Base-by-base conservation (phyloP, 176 grass and related monocot species). In the Ananas comosus region DNA sequence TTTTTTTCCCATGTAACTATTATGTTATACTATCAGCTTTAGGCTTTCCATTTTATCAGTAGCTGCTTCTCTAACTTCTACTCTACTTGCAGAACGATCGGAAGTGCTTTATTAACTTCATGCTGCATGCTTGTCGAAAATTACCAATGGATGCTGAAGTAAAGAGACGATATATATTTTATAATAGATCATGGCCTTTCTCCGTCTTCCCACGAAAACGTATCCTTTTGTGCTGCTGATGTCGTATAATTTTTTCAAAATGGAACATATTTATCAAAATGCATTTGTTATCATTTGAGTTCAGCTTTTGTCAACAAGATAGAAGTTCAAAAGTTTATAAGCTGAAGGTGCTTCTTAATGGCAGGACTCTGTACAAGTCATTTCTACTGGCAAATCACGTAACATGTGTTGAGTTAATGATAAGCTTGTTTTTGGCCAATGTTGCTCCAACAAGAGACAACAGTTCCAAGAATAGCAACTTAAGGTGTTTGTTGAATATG, bases 51-150 rank as follows among this genome's bases (percentile, higher is more conserved):
- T 70, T 47, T 16, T 51, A 64, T n/a, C 22, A 65, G 48, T 70
- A 16, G 7, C 65, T 80, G 5, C 13, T 78, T 10, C 58, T 82
- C 13, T 51, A 6, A 77, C 50, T 25, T 69, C 10, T 70, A 47
- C 65, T 83, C 61, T 12, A 47, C 81, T 71, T 84, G 79, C 88
- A 91, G 84, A 77, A 23, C 76, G 51, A 51, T 59, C 4, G 72
- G 49, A 57, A 76, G 13, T 87, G 79, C 76, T 87, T 84, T 63
- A 76, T 70, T 76, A 84, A 75, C 68, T 67, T 84, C 71, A 77
- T 87, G 66, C 49, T 81, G 72, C 71, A 76, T 73, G 70, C 78
- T 51, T 76, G 75, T 24, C 78, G 69, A 79, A 66, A 67, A 72
- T 58, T 84, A 42, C 21, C 58, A 79, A 51, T 69, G 23, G 78